Conservation (phyloP, 2,329 filamentous ascomycete species). For the Xylogone sp. region DNA sequence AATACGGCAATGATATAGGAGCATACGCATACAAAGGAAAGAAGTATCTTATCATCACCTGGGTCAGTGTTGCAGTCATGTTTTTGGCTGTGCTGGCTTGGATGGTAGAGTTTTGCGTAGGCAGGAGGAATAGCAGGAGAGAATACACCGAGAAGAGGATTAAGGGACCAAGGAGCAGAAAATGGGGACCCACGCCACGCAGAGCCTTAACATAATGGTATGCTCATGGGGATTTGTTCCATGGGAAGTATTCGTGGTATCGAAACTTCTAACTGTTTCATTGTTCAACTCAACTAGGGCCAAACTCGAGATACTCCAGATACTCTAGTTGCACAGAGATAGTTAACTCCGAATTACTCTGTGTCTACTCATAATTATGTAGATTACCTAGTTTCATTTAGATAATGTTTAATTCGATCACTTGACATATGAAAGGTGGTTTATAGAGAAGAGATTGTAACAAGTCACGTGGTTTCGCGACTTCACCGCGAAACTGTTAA, state of each 20-base stretch:
- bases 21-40: slow-evolving; percentile 37
- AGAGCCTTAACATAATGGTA: neutral
- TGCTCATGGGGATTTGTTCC: too few relatives aligned
- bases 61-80: slow-evolving; percentile 49
- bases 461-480: neutral
- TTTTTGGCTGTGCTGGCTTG: slow-evolving; percentile 27
- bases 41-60: slow-evolving; percentile 56
- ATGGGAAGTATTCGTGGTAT: too few relatives aligned
- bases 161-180: neutral
- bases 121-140: slow-evolving; percentile 13
- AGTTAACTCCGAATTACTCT: too few relatives aligned
- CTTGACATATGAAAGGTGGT: too few relatives aligned
- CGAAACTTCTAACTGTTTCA: too few relatives aligned
- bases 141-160: slow-evolving; percentile 23
- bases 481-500: neutral
- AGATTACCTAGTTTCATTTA: too few relatives aligned
- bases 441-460: neutral
- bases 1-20: slow-evolving; percentile 27
- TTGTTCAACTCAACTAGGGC: too few relatives aligned
- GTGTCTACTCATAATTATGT: too few relatives aligned
- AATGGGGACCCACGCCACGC: neutral
- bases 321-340: too few relatives aligned
- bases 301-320: too few relatives aligned
- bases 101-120: slow-evolving; percentile 23
- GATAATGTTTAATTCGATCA: too few relatives aligned